These are phyloP conservation scores for Schoenoplectus tabernaemontani DNA, from an alignment of 202 grass and related monocot genomes.

Conservation along the genomic window DNA sequence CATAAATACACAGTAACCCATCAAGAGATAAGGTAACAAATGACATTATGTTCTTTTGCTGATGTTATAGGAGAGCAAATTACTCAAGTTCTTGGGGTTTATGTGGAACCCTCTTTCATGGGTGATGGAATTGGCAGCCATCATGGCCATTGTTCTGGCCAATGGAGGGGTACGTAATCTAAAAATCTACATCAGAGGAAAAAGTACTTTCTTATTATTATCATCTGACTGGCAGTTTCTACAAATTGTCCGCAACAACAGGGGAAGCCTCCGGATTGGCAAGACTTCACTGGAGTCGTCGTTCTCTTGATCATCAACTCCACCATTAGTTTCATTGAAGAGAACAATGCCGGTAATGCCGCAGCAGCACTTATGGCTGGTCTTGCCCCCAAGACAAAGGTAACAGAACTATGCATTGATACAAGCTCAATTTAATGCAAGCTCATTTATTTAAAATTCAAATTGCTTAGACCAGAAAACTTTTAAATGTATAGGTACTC, in stretches of 20 bases:
- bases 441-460: not conserved
- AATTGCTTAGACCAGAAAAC: not conserved
- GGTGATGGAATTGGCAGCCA: constrained; percentile 95
- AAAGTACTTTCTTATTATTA: not conserved
- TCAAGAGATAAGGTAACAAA: not conserved
- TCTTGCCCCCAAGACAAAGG: constrained; percentile 93
- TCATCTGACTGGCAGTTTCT: not conserved
- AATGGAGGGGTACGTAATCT: constrained; percentile 67
- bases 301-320: constrained; percentile 89
- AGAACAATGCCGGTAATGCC: constrained; percentile 97
- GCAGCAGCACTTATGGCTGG: constrained; percentile 93
- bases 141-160: constrained; percentile 87
- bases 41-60: constrained; percentile 5
- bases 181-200: not conserved
- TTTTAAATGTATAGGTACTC: constrained; percentile 35
- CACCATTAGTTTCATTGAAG: constrained; percentile 98
- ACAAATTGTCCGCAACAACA: constrained; percentile 9
- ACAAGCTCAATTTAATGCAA: not conserved
- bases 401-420: constrained; percentile 7
- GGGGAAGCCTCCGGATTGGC: constrained; percentile 97
- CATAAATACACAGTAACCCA: not conserved
- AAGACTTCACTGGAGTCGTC: constrained; percentile 90
- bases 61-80: constrained; percentile 70
- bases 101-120: constrained; percentile 99
- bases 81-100: constrained; percentile 90